Conservation (phyloP, 805 yeast species). For the Naumovozyma baii region DNA sequence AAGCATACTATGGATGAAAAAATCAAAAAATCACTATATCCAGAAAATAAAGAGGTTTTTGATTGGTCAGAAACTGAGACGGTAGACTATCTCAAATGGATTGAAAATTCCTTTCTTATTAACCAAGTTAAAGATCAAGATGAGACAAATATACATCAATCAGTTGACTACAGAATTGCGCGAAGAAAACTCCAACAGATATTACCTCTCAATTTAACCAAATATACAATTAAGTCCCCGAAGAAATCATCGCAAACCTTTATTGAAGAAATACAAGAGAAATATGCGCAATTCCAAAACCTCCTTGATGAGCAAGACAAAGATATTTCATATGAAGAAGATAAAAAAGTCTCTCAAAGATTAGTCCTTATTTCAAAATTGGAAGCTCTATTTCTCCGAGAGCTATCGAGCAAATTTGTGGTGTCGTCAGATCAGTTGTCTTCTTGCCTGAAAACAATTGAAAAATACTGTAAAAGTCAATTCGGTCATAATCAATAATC, state of each 20-base stretch:
- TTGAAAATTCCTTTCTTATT: conserved; percentile 17
- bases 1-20: conserved; percentile 2
- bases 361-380: conserved; percentile 5
- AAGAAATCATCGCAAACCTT: conserved; percentile 5
- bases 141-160: conserved; percentile 6
- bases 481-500: not conserved
- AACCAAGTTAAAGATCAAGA: conserved; percentile 4
- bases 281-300: conserved; percentile 11
- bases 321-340: not conserved
- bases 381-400: conserved; percentile 9
- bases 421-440: conserved; percentile 10
- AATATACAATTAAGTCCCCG: not conserved
- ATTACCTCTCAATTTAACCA: conserved; percentile 15
- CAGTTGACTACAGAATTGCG: conserved; percentile 26
- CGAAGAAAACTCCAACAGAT: conserved; percentile 21
- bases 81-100: conserved; percentile 22
- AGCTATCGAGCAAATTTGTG: conserved; percentile 11
- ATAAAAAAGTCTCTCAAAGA: conserved; percentile 1
- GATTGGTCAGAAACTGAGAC: conserved; percentile 18
- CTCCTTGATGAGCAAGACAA: conserved; percentile 4
- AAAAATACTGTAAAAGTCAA: conserved; percentile 4
- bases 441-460: conserved; percentile 7
- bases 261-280: conserved; percentile 20
- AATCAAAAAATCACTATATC: conserved; percentile 4
- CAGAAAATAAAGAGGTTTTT: conserved; percentile 5